Conservation (phyloP, 805 yeast species). For the Candida endomychidarum region DNA sequence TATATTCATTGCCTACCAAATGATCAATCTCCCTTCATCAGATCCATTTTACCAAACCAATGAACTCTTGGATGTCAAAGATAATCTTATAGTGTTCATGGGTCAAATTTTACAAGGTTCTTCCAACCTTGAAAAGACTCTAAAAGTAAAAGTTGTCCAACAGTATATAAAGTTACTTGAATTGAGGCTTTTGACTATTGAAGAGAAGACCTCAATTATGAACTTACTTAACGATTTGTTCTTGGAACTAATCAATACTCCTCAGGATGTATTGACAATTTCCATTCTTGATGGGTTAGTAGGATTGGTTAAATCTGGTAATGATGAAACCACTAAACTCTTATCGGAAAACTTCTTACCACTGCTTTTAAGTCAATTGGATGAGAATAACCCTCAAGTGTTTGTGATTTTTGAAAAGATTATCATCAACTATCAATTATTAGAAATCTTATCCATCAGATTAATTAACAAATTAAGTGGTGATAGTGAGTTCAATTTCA, state of each 20-base stretch:
- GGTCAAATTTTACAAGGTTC: slow-evolving; percentile 70
- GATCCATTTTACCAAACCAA: slow-evolving; percentile 23
- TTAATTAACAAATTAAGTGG: slow-evolving; percentile 37
- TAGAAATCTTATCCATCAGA: slow-evolving; percentile 46
- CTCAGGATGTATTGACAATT: slow-evolving; percentile 49
- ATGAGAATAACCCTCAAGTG: slow-evolving; percentile 22
- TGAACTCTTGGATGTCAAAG: slow-evolving; percentile 52
- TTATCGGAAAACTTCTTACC: slow-evolving; percentile 29
- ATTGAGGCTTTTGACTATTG: slow-evolving; percentile 48
- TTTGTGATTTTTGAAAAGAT: slow-evolving; percentile 17
- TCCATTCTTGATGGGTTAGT: slow-evolving; percentile 56
- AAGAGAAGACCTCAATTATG: slow-evolving; percentile 62
- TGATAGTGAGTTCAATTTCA: slow-evolving; percentile 13
- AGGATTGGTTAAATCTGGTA: slow-evolving; percentile 33
- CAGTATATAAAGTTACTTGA: slow-evolving; percentile 59
- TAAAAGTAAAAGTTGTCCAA: slow-evolving; percentile 64
- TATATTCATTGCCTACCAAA: slow-evolving; percentile 48
- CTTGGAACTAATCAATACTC: slow-evolving; percentile 30
- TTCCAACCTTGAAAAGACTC: slow-evolving; percentile 65
- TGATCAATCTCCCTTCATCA: slow-evolving; percentile 12
- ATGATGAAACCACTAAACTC: slow-evolving; percentile 14
- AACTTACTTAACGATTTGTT: slow-evolving; percentile 66
- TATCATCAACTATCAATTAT: slow-evolving; percentile 37
- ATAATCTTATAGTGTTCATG: slow-evolving; percentile 63
- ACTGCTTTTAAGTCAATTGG: slow-evolving; percentile 18